phyloP scores from a whole-genome alignment of 2,329 filamentous ascomycete species.

The Metarhizium brunneum region DNA sequence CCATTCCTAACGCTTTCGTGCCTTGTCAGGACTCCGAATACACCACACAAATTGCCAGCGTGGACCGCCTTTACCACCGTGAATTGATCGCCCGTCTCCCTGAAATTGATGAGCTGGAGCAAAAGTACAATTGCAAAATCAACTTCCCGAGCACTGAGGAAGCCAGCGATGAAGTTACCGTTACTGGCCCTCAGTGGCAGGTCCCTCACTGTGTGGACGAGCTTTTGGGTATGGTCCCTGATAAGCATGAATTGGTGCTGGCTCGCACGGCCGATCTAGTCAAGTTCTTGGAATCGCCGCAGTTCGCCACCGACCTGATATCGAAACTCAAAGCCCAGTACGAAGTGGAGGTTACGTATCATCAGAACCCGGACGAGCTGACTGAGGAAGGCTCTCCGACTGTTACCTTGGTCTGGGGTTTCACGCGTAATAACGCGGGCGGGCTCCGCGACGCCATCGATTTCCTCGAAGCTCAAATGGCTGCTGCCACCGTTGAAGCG shows the following conservation, averaged over 20 bases:
- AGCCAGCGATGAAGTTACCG: conserved; percentile 90
- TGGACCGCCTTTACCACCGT: conserved; percentile 91
- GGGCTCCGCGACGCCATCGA: conserved; percentile 94
- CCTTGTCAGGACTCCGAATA: conserved; percentile 75
- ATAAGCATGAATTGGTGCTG: conserved; percentile 86
- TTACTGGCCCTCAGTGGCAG: conserved; percentile 96
- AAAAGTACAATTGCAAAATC: conserved; percentile 99
- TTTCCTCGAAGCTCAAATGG: conserved; percentile 77
- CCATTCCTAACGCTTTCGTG: background rate
- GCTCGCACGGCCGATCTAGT: conserved; percentile 66
- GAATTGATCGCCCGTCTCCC: conserved; percentile 81
- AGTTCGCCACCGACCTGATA: conserved; percentile 72
- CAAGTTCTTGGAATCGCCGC: conserved; percentile 70
- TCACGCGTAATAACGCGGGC: conserved; percentile 95
- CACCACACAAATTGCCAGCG: conserved; percentile 84
- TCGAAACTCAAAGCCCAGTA: conserved; percentile 84
- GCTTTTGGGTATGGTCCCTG: conserved; percentile 94
- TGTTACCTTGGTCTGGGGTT: conserved; percentile 62
- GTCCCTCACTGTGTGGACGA: conserved; percentile 95
- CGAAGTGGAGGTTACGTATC: conserved; percentile 76
- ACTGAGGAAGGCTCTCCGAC: conserved; percentile 50
- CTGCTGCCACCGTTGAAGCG: conserved; percentile 80
- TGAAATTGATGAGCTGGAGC: conserved; percentile 90
- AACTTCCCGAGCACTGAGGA: conserved; percentile 96
- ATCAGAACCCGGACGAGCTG: conserved; percentile 50